Base-by-base conservation (phyloP, 192 early-diverging fungal genomes). In the Linnemannia elongata region DNA sequence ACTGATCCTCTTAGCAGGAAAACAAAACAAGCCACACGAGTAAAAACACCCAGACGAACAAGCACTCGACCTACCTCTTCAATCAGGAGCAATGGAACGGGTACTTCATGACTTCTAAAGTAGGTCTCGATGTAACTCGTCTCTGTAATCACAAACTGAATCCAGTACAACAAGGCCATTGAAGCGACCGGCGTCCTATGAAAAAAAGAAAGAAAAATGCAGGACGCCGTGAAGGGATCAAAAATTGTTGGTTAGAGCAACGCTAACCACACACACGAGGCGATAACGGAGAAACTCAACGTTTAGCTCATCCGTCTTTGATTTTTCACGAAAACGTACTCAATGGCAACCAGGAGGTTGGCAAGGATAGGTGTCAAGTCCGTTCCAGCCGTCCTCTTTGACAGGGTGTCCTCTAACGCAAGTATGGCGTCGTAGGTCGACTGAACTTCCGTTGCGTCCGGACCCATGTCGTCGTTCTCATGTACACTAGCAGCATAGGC, bases 51-150 rank as follows among this genome's bases (percentile, higher is more conserved):
- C 38, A 52, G 22, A 52, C 17, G 22, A 52, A 3, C 49, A 22
- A 52, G 15, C 12, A 6, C 57, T 66, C 27, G 60, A 33, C 49
- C 6, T 80, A 89, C 90, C 82, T 96, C 95, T 72, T 96, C 95
- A n/a, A 96, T 89, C 36, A 96, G 54, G 20, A 94, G 77, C 79
- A 94, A 89, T 33, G 93, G 92, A 0, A 91, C 66, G 4, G 94
- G 93, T 2, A 90, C 90, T 75, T 94, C 93, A 13, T 90, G 89
- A 39, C 89, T 90, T 75, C 91, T 91, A 76, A 93, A 96, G 79
- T 96, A 95, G 2, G 91, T 95, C 70, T 93, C 92, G 78, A 94
- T 95, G 87, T 91, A 96, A 83, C 85, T 82, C 54, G 91, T 94
- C 69, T 94, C 92, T 22, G 81, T 90, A 15, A 94, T 85, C 38